Base-by-base conservation (phyloP, 176 grass and related monocot species). In the Aegilops speltoides region DNA sequence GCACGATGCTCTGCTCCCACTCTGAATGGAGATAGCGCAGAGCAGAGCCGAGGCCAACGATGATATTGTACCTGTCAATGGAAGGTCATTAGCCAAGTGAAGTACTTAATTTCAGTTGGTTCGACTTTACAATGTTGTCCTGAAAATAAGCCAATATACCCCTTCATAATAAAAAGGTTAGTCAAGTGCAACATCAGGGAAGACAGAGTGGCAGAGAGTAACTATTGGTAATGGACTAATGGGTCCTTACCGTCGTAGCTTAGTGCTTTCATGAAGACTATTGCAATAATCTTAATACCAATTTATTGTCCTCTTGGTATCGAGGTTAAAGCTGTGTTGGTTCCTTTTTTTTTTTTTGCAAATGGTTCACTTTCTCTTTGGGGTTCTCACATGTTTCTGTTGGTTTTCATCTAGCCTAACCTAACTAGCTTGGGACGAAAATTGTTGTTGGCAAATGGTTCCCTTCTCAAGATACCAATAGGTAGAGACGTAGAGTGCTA, bases 1-100 rank as follows among this genome's bases (percentile, higher is more conserved):
- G 85, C 25, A 79, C 67, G 2, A 87, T 38, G 7, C 23, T 16
- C 70, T 82, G 86, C 32, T 87, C 86, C 41, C 78, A 87, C 31
- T 76, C 79, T 31, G 10, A 13, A 24, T 87, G 86, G 1, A 87
- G 73, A 38, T 83, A 71, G 10, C 36, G 50, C 5, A 88, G 3
- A 11, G 50, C 80, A 0, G 80, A 70, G 5, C 79, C 86, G 10
- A 82, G 2, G 0, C 31, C 79, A 2, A 76, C 1, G 4, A 81
- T 64, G 37, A 87, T 82, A 28, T 31, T 34, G 85, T 80, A 86
- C 37, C 74, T 85, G 26, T 52, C 7, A 8, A 34, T 69, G 45
- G n/a, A 28, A 16, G 38, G 20, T 59, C 54, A 0, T 54, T 54
- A 54, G 2, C 50, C 50, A 59, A 59, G 19, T 59, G 54, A 3